Evolutionary conservation across 169 alveolate genomes (phyloP).

Genomic region (Besnoitia besnoiti): DNA sequence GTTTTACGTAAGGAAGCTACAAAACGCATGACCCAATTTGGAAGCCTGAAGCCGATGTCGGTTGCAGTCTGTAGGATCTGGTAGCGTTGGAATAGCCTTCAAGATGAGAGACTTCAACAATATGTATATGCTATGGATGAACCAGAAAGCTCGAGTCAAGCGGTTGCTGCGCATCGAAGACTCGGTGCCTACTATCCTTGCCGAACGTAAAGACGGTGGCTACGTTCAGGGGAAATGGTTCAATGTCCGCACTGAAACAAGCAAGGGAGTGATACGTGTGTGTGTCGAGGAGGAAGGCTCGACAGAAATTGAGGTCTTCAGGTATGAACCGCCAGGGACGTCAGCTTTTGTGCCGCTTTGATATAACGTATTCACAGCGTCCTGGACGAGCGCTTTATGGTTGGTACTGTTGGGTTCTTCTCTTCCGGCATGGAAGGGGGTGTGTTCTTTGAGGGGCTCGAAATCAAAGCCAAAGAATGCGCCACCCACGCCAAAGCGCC

Average conservation of each 20-base stretch:
- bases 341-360: neutral
- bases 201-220: conserved; percentile 81
- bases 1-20: conserved; percentile 67
- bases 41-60: neutral
- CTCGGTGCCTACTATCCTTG: conserved; percentile 80
- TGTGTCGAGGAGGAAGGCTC: conserved; percentile 72
- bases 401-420: conserved; percentile 88
- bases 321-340: neutral
- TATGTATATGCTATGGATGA: conserved; percentile 83
- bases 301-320: conserved; percentile 57
- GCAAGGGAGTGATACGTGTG: conserved; percentile 73
- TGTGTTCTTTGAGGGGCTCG: conserved; percentile 82
- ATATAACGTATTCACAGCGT: conserved; percentile 69
- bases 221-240: conserved; percentile 80
- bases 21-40: too few relatives aligned
- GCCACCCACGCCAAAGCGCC: conserved; percentile 59
- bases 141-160: conserved; percentile 79
- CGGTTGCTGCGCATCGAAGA: conserved; percentile 84
- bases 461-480: conserved; percentile 80
- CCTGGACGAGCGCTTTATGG: conserved; percentile 84
- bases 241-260: conserved; percentile 72
- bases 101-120: conserved; percentile 86
- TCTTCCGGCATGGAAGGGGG: conserved; percentile 86
- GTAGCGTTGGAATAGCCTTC: conserved; percentile 86
- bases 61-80: conserved; percentile 78